Evolutionary conservation across 768 basidiomycete genomes (phyloP).

Genomic region (Cubamyces lactineus): DNA sequence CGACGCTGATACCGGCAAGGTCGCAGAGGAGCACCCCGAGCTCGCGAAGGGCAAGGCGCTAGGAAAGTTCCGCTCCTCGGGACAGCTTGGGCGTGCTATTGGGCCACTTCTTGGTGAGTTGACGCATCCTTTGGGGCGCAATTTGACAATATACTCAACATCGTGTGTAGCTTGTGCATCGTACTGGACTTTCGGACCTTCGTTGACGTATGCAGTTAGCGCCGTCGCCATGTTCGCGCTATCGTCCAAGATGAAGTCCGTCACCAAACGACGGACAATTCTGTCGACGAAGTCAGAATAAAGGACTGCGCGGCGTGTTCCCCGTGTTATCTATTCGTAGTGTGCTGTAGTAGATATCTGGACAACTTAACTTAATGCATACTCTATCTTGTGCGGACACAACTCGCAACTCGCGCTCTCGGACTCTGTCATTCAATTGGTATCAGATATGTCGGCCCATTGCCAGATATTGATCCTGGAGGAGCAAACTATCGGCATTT

Average conservation of each 20-base stretch:
- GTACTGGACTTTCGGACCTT: constrained; percentile 89
- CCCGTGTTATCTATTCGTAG: background rate
- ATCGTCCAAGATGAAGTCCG: constrained; percentile 54
- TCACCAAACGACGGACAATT: constrained; percentile 23
- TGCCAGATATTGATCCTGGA: no score
- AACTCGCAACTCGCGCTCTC: no score
- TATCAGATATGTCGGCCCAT: no score
- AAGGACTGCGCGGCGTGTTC: background rate
- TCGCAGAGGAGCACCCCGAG: constrained; percentile 57
- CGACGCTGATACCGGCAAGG: constrained; percentile 60
- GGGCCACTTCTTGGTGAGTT: constrained; percentile 81
- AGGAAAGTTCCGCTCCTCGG: constrained; percentile 87
- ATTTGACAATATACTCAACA: background rate
- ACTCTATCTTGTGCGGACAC: background rate
- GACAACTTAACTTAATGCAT: constrained; percentile 11
- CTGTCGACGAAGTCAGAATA: constrained; percentile 8
- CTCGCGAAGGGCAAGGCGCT: constrained; percentile 85
- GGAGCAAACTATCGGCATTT: no score
- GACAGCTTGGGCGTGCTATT: constrained; percentile 91
- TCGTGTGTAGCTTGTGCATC: constrained; percentile 69
- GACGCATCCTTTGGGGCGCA: background rate
- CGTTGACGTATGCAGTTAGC: constrained; percentile 68
- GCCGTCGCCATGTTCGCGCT: constrained; percentile 68
- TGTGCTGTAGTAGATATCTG: background rate
- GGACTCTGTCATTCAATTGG: no score